Base-by-base conservation (phyloP, 768 basidiomycete genomes). In the Leucogyrophana mollusca region DNA sequence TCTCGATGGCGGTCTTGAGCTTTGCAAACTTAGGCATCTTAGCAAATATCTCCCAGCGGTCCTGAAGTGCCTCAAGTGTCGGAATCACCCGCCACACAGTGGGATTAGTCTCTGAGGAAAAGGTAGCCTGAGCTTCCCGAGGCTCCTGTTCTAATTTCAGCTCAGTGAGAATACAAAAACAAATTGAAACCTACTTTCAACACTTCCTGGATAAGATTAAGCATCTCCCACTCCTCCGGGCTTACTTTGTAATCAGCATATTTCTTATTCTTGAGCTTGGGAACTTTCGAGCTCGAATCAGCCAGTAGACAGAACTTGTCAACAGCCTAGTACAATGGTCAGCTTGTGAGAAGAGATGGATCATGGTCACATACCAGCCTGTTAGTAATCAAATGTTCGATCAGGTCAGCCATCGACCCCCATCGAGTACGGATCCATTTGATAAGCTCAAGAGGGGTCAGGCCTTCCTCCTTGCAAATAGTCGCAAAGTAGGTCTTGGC, bases 401-500 rank as follows among this genome's bases (percentile, higher is more conserved):
- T 30, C 41, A 43, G 25, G 4, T 42, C 32, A 32, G 55, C 55
- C 48, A 64, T 51, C 14, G 60, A 65, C n/a, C 52, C 61, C 64
- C 65, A 67, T 2, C 49, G 44, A 23, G 61, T 67, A 30, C 51
- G 33, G 32, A 66, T 43, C 58, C 58, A 67, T 45, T 57, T 56
- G 23, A 66, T 49, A 24, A 67, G 61, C 40, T 63, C 49, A 35
- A 62, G 54, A 16, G 43, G 17, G 11, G 40, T 43, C 14, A 66
- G 39, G n/a, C 43, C 38, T 27, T 53, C 57, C 32, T 25, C 27
- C 13, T 7, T 13, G 27, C 27, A 30, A 13, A 30, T 6, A 30
- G 27, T 30, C 6, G 27, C 27, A 34, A 66, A 60, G 45, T 54
- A 65, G 9, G 54, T 53, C 22, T 51, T 53, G 38, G 65, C 60